phyloP scores from a whole-genome alignment of 1,284 basidiomycete species.

The Ganoderma lingzhi region DNA sequence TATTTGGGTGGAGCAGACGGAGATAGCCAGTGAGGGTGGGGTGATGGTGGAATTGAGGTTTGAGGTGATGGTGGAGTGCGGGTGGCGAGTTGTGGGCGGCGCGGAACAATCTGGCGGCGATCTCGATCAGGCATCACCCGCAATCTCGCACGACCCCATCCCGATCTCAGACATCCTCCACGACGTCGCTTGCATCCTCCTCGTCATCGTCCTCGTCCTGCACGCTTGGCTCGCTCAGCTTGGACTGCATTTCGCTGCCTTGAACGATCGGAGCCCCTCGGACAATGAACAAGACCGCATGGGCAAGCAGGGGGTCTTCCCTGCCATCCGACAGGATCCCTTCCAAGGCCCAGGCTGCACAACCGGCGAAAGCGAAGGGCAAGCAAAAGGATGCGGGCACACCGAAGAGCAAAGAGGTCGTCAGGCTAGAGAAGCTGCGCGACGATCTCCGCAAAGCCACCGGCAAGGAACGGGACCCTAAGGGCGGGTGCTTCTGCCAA shows the following conservation, averaged over 20 bases:
- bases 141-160: constrained; percentile 1
- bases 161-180: constrained; percentile 9
- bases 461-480: constrained; percentile 55
- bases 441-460: constrained; percentile 34
- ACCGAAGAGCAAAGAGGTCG: constrained; percentile 42
- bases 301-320: constrained; percentile 35
- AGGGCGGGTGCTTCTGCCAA: constrained; percentile 75
- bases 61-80: constrained; percentile 6
- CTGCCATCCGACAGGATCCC: constrained; percentile 42
- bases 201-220: constrained; percentile 12
- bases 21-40: neutral
- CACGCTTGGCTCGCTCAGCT: neutral
- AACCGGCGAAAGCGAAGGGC: constrained; percentile 27
- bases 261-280: neutral
- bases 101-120: constrained; percentile 17
- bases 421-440: constrained; percentile 40
- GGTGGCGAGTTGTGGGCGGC: constrained; percentile 11
- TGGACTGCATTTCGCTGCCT: neutral
- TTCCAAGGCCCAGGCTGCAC: constrained; percentile 25
- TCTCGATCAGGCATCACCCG: constrained; percentile 17
- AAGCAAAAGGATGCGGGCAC: constrained; percentile 36
- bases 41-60: neutral
- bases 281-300: constrained; percentile 36
- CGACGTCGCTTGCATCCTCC: constrained; percentile 1
- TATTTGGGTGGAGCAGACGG: neutral